Conservation (phyloP, 169 alveolate species). For the Plasmodium gallinaceum region DNA sequence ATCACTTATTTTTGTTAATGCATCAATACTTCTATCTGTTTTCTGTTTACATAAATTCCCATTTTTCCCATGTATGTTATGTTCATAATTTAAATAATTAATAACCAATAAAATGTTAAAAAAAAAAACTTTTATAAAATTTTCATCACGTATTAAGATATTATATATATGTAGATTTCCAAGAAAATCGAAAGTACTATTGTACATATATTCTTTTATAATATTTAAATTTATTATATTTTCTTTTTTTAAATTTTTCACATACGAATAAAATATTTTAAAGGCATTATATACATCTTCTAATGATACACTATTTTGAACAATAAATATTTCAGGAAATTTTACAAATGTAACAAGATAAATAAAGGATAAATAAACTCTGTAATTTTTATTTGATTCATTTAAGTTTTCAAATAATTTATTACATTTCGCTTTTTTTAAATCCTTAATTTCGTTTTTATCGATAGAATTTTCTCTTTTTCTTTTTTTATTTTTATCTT, state of each 20-base stretch:
- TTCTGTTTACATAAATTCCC: not conserved
- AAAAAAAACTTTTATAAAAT: slow-evolving; percentile 32
- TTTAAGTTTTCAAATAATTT: not conserved
- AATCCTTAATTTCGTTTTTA: not conserved
- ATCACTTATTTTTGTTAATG: not conserved
- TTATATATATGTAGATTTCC: slow-evolving; percentile 43
- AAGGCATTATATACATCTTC: slow-evolving; percentile 52
- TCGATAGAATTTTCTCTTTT: not conserved
- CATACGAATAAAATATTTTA: slow-evolving; percentile 16
- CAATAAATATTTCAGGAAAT: slow-evolving; percentile 42
- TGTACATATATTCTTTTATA: slow-evolving; percentile 15
- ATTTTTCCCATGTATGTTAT: not conserved
- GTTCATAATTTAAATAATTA: slow-evolving; percentile 31
- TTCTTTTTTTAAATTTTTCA: slow-evolving; percentile 31
- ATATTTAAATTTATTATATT: slow-evolving; percentile 14
- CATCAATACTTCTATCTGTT: too few relatives aligned
- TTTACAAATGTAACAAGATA: slow-evolving; percentile 32
- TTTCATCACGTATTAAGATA: slow-evolving; percentile 32
- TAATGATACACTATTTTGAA: not conserved
- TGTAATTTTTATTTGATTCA: slow-evolving; percentile 19
- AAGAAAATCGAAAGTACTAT: slow-evolving; percentile 18
- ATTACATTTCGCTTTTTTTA: not conserved
- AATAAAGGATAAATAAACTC: slow-evolving; percentile 21
- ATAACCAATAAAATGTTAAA: slow-evolving; percentile 28
- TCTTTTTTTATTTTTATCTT: slow-evolving; percentile 11